Percentiles rank a stretch among this genome's conserved stretches.
Conservation (phyloP, 192 early-diverging fungal species). For the Podila minutissima region DNA sequence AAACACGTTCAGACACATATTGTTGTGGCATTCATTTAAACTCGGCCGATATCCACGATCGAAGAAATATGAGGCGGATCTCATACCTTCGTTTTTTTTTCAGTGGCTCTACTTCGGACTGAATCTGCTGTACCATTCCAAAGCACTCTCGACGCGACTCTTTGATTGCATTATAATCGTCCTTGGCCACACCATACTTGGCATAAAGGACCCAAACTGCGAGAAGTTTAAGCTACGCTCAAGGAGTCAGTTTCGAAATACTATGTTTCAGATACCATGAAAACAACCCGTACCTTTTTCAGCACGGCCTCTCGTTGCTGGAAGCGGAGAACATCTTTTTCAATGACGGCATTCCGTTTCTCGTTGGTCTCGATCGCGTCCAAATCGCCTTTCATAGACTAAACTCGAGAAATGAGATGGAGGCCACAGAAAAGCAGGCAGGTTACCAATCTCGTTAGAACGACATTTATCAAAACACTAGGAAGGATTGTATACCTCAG, state of each 20-base stretch:
- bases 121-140: conserved; percentile 44
- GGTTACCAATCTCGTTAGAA: background rate
- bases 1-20: background rate
- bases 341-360: conserved; percentile 74
- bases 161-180: conserved; percentile 62
- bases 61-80: background rate
- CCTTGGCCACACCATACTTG: conserved; percentile 69
- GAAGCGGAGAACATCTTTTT: conserved; percentile 81
- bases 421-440: background rate
- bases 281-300: conserved; percentile 36
- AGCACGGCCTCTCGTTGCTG: conserved; percentile 76
- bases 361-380: conserved; percentile 69
- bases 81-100: conserved; percentile 42
- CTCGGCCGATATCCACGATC: background rate
- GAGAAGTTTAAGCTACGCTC: conserved; percentile 61
- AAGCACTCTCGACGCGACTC: conserved; percentile 49
- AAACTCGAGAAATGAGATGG: background rate
- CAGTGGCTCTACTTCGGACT: conserved; percentile 53
- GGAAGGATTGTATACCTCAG: conserved; percentile 34
- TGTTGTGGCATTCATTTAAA: background rate
- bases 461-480: background rate
- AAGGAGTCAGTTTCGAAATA: background rate
- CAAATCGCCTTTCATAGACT: conserved; percentile 60
- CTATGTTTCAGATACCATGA: background rate
- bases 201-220: conserved; percentile 70